Evolutionary conservation across 345 rosid species (phyloP).

Genomic region (Pistacia vera): DNA sequence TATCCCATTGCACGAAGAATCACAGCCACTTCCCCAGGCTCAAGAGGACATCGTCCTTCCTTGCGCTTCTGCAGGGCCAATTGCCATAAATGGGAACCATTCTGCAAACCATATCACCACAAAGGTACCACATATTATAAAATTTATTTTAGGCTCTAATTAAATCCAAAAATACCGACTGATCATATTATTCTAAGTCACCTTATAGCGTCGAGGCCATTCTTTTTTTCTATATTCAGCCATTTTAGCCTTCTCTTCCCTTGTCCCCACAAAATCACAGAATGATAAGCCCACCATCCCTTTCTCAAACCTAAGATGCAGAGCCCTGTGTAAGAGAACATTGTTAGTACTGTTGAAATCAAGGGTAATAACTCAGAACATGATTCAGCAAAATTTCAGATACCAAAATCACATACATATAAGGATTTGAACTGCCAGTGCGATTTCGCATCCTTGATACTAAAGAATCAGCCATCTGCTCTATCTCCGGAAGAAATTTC

Average conservation of each 20-base stretch:
- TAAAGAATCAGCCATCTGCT: conserved; percentile 85
- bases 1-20: conserved; percentile 97
- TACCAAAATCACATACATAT: conserved; percentile 59
- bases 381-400: conserved; percentile 23
- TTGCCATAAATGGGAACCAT: conserved; percentile 99
- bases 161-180: conserved; percentile 12
- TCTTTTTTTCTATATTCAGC: conserved; percentile 93
- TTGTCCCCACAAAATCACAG: conserved; percentile 96
- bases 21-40: conserved; percentile 99
- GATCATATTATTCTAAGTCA: conserved; percentile 26
- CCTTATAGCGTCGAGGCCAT: conserved; percentile 99
- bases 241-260: conserved; percentile 97
- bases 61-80: conserved; percentile 92
- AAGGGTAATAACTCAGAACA: conserved; percentile 12
- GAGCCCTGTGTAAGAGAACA: conserved; percentile 70
- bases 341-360: conserved; percentile 12
- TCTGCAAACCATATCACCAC: conserved; percentile 50
- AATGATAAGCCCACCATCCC: conserved; percentile 99
- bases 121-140: conserved; percentile 17
- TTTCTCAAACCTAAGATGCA: conserved; percentile 99
- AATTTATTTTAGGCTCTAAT: conserved; percentile 8
- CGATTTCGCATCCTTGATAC: conserved; percentile 97
- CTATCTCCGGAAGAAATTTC: conserved; percentile 91
- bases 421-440: conserved; percentile 82
- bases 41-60: conserved; percentile 99